Evolutionary conservation across 2,329 filamentous ascomycete genomes (phyloP), one percentile per base, ranked within the genome.

Genomic region (Colletotrichum coccodes): DNA sequence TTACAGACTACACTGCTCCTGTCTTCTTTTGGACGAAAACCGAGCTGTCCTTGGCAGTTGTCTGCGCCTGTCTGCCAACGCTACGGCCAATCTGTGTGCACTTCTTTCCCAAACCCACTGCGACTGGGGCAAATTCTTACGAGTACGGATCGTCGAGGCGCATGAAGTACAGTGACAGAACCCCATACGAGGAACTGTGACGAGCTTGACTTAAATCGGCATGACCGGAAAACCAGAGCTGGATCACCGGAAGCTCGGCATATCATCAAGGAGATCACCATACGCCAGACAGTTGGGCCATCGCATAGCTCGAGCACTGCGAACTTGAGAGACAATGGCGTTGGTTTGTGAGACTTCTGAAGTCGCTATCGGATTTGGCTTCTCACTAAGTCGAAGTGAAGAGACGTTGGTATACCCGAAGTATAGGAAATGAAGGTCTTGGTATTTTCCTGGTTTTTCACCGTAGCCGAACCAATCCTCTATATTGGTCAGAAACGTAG

Each of bases 61-160:
- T 82, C 18, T 81, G 80, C 67, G 75, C 79, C 44, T 81, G 79
- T 70, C 75, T 82, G 7, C 80, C 80, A 0, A 81, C 80, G 6
- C 71, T 82, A 2, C 76, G 79, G 6, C 78, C 78, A 21, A 61
- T 78, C 6, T 76, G 70, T 54, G 66, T 73, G 12, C 63, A 75
- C 28, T 68, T 69, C 47, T 50, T 65, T 50, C 65, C 69, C 4
- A 69, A 62, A 26, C 36, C 49, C 14, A 53, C 38, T 4, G 40
- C 26, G 3, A 66, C 65, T 3, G 60, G 56, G 2, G 64, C 18
- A 38, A 46, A 34, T 26, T 61, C 65, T 4, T 66, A 71, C 28
- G 52, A 65, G 1, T 71, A 69, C 30, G 65, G 61, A 12, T 62
- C 64, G 12, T 69, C 58, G 6, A 47, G 52, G 34, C 59, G 69